Conservation (phyloP, 176 grass and related monocot species). For the barley (Hordeum vulgare) region MorexV3_pseudomolecules_assembly NC_058518.1:276640361-276640860, state of each 20-base stretch:
- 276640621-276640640: neutral
- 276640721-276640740: neutral
- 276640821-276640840: neutral
- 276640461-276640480: constrained; percentile 15
- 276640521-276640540: constrained; percentile 5
- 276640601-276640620: neutral
- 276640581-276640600: neutral
- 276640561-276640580: neutral
- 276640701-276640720: neutral
- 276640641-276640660: neutral
- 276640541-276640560: neutral
- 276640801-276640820: neutral
- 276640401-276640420: constrained; percentile 38
- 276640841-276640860: neutral
- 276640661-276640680: too few species aligned
- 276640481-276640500: constrained; percentile 14
- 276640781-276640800: constrained; percentile 15
- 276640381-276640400: constrained; percentile 38
- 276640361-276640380: neutral
- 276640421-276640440: neutral
- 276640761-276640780: neutral
- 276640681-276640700: neutral
- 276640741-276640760: neutral
- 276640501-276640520: constrained; percentile 19
- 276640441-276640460: constrained; percentile 14